phyloP scores from a whole-genome alignment of 164 flowering plant species.

The Nymphaea thermarum region DNA sequence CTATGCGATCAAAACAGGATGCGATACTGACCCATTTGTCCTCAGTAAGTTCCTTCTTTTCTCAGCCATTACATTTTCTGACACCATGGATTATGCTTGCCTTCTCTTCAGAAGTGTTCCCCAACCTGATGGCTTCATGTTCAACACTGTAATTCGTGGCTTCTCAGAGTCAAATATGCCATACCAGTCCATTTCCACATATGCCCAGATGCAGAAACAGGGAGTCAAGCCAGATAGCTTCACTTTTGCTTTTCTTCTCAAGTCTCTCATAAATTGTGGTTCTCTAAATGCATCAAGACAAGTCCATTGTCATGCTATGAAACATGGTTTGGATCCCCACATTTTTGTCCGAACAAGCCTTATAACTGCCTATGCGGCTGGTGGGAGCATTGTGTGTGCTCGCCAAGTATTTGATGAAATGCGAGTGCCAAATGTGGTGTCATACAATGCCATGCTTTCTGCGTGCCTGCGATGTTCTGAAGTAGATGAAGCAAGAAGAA shows the following conservation, averaged over 20 bases:
- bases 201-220: constrained; percentile 24
- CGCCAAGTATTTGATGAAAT: constrained; percentile 45
- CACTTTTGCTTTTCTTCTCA: constrained; percentile 31
- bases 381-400: constrained; percentile 21
- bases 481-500: constrained; percentile 18
- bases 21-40: constrained; percentile 20
- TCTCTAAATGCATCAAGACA: constrained; percentile 26
- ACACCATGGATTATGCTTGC: constrained; percentile 27
- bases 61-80: constrained; percentile 18
- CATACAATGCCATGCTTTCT: constrained; percentile 56
- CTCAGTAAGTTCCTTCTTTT: constrained; percentile 42
- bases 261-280: constrained; percentile 34
- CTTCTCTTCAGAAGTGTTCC: constrained; percentile 28
- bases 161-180: constrained; percentile 37
- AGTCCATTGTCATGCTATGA: constrained; percentile 36
- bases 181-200: constrained; percentile 16
- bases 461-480: constrained; percentile 45
- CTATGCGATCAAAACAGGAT: constrained; percentile 15
- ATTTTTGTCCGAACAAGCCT: constrained; percentile 47
- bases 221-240: constrained; percentile 32
- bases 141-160: constrained; percentile 48
- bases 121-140: constrained; percentile 47
- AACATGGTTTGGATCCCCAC: constrained; percentile 31
- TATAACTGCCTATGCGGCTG: constrained; percentile 44
- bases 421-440: constrained; percentile 38